Base-by-base conservation (phyloP, 371 early-diverging fungal genomes). In the Mucor racemosus region DNA sequence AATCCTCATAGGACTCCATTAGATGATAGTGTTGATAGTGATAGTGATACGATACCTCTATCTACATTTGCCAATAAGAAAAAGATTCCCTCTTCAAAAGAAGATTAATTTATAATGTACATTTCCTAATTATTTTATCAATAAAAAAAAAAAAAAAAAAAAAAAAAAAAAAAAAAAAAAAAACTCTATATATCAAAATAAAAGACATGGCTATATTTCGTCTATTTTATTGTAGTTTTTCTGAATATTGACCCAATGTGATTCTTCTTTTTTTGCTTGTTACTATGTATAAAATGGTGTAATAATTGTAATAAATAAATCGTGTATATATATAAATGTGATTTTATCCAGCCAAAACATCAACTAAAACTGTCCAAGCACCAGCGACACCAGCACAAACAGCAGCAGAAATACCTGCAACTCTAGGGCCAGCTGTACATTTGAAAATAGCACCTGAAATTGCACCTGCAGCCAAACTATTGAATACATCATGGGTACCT, bases 371-470 rank as follows among this genome's bases (percentile, higher is more conserved):
- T 64, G 77, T 80, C 81, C 80, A 87, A 44, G 68, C 78, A 68
- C 85, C 88, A 58, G 84, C 86, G 50, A 74, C 71, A 68, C 77
- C 82, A 62, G 86, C 87, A 65, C 87, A 88, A 35, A 85, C 80
- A 65, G 79, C 87, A 68, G 86, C 85, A 58, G 87, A 79, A 26
- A 84, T 83, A 62, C 79, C 84, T 53, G 78, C 77, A 13, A 80
- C 80, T 63, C 85, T 80, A 66, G 84, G 72, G 67, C 87, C 76
- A 65, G 85, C 79, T 68, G 93, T 82, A 67, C 90, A 81, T 79
- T 92, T 93, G 80, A 93, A 94, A 46, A 94, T 69, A 61, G 89
- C 88, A 56, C 94, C 94, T 53, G 93, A 78, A 66, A 90, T 76
- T 44, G 88, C 93, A 56, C 92, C 94, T 14, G 90, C 91, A 60